Conservation (phyloP, 148 eudicot genomes). For the Fallopia convolvulus region DNA sequence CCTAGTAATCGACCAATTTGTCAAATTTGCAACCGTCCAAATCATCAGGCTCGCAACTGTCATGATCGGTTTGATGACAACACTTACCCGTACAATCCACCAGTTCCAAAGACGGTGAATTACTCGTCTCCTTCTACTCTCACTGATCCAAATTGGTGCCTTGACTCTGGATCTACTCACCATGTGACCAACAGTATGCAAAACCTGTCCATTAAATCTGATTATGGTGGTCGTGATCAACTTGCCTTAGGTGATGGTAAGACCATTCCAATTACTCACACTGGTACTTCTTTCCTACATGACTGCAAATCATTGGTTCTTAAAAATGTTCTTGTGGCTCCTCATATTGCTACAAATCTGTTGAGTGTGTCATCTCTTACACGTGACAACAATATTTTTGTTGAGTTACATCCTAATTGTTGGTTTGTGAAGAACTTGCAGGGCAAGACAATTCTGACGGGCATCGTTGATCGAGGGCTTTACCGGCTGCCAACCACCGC, state of each 20-base stretch:
- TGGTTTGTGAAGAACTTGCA: slow-evolving; percentile 8
- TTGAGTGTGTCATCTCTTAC: background rate
- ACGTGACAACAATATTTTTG: background rate
- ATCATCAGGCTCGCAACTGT: background rate
- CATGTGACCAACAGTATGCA: background rate
- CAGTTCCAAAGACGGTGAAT: background rate
- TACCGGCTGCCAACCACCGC: background rate
- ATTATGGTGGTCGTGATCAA: background rate
- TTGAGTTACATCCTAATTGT: slow-evolving; percentile 6
- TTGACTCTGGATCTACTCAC: background rate
- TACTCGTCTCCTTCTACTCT: background rate
- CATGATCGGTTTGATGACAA: background rate
- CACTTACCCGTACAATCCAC: background rate
- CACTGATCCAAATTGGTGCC: background rate
- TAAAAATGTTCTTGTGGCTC: background rate
- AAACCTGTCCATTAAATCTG: background rate
- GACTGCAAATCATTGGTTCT: background rate
- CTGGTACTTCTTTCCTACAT: background rate
- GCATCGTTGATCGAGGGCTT: background rate
- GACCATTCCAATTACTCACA: background rate
- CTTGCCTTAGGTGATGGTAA: background rate
- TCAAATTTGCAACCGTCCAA: background rate
- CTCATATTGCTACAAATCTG: background rate
- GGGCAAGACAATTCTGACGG: background rate
- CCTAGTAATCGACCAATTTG: background rate